phyloP scores from a whole-genome alignment of 345 rosid species.

The Corchorus capsularis region DNA sequence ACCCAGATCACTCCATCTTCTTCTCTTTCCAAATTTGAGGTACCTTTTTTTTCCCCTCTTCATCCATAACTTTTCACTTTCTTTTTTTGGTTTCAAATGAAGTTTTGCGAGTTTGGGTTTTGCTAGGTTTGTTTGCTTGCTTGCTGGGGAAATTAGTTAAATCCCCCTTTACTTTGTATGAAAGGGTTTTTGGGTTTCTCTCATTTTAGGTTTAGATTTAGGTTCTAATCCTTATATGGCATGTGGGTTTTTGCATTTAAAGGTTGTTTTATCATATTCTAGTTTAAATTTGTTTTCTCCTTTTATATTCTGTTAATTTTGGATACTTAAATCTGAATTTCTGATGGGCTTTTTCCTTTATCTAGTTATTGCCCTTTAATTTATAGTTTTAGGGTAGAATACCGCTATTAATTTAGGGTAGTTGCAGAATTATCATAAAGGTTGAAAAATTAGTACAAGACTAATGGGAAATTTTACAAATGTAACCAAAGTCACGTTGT shows the following conservation, averaged over 20 bases:
- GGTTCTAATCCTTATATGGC: neutral
- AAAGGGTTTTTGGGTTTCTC: neutral
- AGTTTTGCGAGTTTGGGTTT: neutral
- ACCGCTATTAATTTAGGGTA: neutral
- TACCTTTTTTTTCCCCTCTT: slow-evolving; percentile 12
- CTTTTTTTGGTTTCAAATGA: neutral
- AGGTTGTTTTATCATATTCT: neutral
- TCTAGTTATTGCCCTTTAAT: neutral
- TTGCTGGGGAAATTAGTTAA: neutral
- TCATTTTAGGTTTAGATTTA: neutral
- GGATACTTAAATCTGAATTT: neutral
- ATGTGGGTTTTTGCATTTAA: neutral
- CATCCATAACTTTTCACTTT: neutral
- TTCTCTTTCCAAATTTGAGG: slow-evolving; percentile 53
- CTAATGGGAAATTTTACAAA: neutral
- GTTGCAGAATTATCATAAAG: neutral
- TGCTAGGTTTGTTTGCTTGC: neutral
- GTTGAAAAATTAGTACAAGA: neutral
- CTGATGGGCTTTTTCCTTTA: neutral
- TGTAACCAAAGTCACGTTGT: neutral
- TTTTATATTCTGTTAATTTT: neutral
- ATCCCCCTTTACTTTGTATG: neutral
- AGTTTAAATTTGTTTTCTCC: neutral
- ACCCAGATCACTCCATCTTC: slow-evolving; percentile 36
- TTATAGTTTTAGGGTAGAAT: neutral